These are phyloP conservation scores for Rhipidocladum racemiflorum DNA, from an alignment of 176 grass and related monocot genomes.

Conservation along the genomic window DNA sequence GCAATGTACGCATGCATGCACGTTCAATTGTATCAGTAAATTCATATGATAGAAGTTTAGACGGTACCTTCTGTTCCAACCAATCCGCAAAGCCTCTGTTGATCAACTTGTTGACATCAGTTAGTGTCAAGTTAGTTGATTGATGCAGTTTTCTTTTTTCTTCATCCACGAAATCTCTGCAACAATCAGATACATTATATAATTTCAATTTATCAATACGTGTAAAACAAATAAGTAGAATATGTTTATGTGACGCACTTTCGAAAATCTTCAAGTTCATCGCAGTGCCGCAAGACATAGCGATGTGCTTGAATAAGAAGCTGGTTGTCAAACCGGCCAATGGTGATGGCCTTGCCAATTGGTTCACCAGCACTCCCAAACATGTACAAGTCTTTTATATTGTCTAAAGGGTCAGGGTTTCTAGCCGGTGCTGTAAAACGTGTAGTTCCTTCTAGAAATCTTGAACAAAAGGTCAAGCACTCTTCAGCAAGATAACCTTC, in stretches of 20 bases:
- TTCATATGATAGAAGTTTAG: too few species aligned
- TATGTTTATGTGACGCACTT: background rate
- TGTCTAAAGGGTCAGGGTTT: background rate
- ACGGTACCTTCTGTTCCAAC: too few species aligned
- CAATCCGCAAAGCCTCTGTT: background rate
- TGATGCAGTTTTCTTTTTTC: background rate
- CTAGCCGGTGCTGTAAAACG: background rate
- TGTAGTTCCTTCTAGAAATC: constrained; percentile 18
- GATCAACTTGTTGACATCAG: background rate
- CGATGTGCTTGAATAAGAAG: constrained; percentile 14
- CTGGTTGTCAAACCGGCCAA: background rate
- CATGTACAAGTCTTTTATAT: background rate
- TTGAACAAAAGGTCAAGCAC: constrained; percentile 27
- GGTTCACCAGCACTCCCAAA: background rate
- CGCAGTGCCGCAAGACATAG: background rate
- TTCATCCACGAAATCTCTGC: background rate
- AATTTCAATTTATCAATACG: background rate
- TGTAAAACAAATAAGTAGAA: background rate
- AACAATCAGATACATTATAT: background rate
- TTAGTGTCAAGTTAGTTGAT: background rate
- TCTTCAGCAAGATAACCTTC: background rate
- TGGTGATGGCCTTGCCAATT: background rate
- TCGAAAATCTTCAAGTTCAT: background rate
- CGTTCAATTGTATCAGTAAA: too few species aligned
- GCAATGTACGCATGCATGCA: too few species aligned